Base-by-base conservation (phyloP, 495 filamentous ascomycete genomes). In the Penicillium cataractarum region DNA sequence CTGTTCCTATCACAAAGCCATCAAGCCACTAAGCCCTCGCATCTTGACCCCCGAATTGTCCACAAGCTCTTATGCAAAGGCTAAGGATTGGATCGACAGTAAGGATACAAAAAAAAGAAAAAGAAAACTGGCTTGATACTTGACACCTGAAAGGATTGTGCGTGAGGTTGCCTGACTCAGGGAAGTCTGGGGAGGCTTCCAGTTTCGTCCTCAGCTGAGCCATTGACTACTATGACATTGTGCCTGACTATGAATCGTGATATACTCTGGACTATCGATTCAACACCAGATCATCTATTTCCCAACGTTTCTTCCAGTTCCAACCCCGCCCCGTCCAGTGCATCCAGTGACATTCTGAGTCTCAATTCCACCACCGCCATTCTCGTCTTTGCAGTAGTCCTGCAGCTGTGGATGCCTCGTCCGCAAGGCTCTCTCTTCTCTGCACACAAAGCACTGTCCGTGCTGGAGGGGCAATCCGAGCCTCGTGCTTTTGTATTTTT, bases 81-180 rank as follows among this genome's bases (percentile, higher is more conserved):
- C 44, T 17, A 37, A 17, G 40, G 44, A 35, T 32, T 22, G 39
- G 61, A 60, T 60, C 50, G 21, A 55, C 55, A n/a, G 27, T 49
- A 63, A 59, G 27, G 27, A 27, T 57, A n/a, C n/a, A n/a, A n/a
- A n/a, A n/a, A n/a, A n/a, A n/a, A n/a, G n/a, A n/a, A n/a, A n/a
- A n/a, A 13, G 19, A 12, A 10, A 59, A 17, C 22, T 3, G 56
- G 55, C 29, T 37, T 24, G 26, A 44, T 10, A 32, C 27, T 32
- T 46, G 39, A 31, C 55, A 59, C 46, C 32, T 39, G 46, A 24
- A 8, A 27, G 29, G 33, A 17, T 53, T 22, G n/a, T 33, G 55
- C 55, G 12, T 48, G 12, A 21, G 8, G 24, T 50, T n/a, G 12
- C 24, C 46, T 31, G 39, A 46, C 13, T 46, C 39, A 12, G 6